Evolutionary conservation across 768 basidiomycete species (phyloP).

Genomic region (Amanita polypyramis): DNA sequence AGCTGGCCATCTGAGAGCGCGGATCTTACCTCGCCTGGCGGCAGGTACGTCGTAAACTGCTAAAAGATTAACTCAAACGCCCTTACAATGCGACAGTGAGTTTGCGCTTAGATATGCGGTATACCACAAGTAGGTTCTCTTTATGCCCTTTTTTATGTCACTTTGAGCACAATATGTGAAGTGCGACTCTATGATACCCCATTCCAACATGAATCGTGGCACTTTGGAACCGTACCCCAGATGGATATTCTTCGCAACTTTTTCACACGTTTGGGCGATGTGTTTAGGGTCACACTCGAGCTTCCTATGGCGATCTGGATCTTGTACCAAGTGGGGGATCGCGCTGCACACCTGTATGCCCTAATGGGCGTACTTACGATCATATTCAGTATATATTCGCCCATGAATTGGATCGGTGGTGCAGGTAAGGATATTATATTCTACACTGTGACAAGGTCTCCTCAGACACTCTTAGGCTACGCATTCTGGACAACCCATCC

Average conservation of each 20-base stretch:
- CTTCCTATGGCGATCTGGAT: constrained; percentile 2
- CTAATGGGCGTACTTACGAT: constrained; percentile 19
- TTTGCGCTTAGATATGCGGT: constrained; percentile 13
- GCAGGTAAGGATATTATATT: constrained; percentile 18
- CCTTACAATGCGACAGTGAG: constrained; percentile 13
- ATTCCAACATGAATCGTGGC: neutral
- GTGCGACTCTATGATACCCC: neutral
- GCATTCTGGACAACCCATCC: constrained; percentile 27
- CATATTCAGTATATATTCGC: constrained; percentile 21
- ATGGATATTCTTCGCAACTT: neutral
- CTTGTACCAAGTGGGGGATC: constrained; percentile 5
- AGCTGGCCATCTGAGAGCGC: constrained; percentile 21
- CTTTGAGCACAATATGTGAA: constrained; percentile 1
- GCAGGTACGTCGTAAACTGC: constrained; percentile 16
- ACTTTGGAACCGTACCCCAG: neutral
- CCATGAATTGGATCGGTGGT: constrained; percentile 24
- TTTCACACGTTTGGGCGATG: neutral
- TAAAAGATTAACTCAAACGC: neutral
- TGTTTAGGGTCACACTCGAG: neutral
- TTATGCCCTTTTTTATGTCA: neutral
- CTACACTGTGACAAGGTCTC: neutral
- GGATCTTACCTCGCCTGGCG: constrained; percentile 29
- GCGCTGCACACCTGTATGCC: constrained; percentile 16
- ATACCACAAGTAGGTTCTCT: constrained; percentile 12
- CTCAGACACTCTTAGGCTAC: constrained; percentile 19